Conservation (phyloP, 768 basidiomycete species). For the Naganishia randhawae region DNA sequence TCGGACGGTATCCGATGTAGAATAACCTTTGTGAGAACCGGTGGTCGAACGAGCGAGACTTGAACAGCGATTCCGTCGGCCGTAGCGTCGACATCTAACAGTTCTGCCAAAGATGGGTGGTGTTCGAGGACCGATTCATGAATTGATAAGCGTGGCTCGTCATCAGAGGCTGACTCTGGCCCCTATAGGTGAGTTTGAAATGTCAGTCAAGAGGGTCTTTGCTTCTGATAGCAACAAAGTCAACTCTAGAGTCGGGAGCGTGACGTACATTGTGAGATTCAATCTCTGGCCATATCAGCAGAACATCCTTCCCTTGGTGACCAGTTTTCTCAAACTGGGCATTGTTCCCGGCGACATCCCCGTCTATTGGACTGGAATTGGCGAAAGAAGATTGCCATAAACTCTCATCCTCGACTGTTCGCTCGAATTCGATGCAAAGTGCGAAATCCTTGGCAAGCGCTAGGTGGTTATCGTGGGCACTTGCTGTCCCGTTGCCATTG, state of each 20-base stretch:
- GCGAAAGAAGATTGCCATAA: conserved; percentile 2
- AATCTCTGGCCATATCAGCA: conserved; percentile 11
- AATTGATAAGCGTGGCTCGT: conserved; percentile 3
- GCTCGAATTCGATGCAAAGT: conserved; percentile 14
- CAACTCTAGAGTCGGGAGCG: background rate
- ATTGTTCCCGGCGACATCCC: background rate
- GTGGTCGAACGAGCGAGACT: conserved; percentile 17
- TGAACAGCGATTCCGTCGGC: background rate
- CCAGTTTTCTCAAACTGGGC: background rate
- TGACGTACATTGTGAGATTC: background rate
- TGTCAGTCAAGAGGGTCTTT: background rate
- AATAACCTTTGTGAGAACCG: conserved; percentile 6
- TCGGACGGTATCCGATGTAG: background rate
- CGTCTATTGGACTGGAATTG: background rate
- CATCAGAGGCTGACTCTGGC: background rate
- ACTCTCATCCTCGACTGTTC: conserved; percentile 5
- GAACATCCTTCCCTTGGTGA: background rate
- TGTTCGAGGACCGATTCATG: background rate
- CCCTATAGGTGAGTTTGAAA: background rate
- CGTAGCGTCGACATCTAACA: background rate
- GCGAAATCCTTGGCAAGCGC: background rate
- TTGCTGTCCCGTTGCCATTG: background rate
- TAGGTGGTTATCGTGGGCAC: background rate
- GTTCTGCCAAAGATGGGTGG: conserved; percentile 7
- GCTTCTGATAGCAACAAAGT: background rate